phyloP scores from a whole-genome alignment of 225 moss, liverwort and hornwort species.

The Polytrichum commune region DNA sequence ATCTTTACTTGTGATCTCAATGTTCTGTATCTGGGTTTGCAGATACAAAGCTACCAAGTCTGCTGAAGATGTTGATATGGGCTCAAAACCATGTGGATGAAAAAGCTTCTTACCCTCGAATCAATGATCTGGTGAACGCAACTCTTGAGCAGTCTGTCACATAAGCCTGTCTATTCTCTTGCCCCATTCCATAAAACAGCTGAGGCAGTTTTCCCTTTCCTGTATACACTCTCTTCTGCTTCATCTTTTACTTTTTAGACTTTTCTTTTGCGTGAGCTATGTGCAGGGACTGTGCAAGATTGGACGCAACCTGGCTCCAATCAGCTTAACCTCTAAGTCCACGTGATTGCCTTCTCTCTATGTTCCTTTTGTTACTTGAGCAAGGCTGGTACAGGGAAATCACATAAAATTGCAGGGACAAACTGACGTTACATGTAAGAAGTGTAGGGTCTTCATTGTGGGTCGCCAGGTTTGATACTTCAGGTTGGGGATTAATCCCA shows the following conservation, averaged over 20 bases:
- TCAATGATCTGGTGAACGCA: conserved; percentile 87
- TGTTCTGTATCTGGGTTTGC: conserved; percentile 7
- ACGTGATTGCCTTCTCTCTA: conserved; percentile 7
- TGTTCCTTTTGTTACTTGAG: conserved; percentile 7
- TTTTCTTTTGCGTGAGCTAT: conserved; percentile 22
- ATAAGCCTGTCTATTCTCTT: conserved; percentile 19
- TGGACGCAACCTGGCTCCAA: conserved; percentile 1
- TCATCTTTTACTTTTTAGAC: conserved; percentile 1
- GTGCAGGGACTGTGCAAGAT: conserved; percentile 9
- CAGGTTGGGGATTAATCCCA: conserved; percentile 3
- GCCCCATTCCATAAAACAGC: background rate
- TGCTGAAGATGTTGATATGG: conserved; percentile 96
- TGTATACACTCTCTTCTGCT: conserved; percentile 1
- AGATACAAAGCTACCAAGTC: conserved; percentile 91
- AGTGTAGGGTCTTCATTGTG: conserved; percentile 7
- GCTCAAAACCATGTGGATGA: conserved; percentile 91
- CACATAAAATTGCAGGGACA: conserved; percentile 2
- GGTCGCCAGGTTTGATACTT: background rate
- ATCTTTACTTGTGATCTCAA: no score
- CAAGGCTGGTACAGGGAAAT: conserved; percentile 1
- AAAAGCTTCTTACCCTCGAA: conserved; percentile 90
- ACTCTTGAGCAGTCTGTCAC: conserved; percentile 89
- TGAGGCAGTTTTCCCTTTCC: conserved; percentile 4
- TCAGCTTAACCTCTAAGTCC: conserved; percentile 9
- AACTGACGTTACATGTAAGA: conserved; percentile 1